These are phyloP conservation scores for Xanthoconium separans DNA, from an alignment of 1,284 basidiomycete species.

Conservation along the genomic window DNA sequence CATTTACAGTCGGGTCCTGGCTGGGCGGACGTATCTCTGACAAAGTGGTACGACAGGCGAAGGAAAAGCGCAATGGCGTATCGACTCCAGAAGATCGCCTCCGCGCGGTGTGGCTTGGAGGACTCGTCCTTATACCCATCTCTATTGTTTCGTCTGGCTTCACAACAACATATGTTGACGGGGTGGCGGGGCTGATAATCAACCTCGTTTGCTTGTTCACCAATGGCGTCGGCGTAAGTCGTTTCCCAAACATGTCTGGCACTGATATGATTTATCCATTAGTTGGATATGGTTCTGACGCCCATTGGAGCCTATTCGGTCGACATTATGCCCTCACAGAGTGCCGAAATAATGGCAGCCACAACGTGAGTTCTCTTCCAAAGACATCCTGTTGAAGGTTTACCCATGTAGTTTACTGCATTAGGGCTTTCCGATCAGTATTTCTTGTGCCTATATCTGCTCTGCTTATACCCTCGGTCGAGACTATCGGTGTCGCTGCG, in stretches of 20 bases:
- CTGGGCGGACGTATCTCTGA: constrained; percentile 56
- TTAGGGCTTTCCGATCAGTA: constrained; percentile 39
- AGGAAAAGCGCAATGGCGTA: constrained; percentile 45
- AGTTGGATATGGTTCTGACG: constrained; percentile 38
- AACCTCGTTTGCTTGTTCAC: constrained; percentile 45
- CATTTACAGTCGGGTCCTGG: constrained; percentile 47
- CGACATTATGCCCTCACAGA: constrained; percentile 51
- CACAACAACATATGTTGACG: constrained; percentile 36
- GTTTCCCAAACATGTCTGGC: too few species aligned
- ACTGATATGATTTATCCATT: background rate
- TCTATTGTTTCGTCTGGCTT: constrained; percentile 26
- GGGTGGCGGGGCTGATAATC: constrained; percentile 42
- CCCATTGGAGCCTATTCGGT: constrained; percentile 54
- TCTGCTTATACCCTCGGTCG: constrained; percentile 40
- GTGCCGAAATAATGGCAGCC: constrained; percentile 53
- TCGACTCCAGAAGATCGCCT: constrained; percentile 65
- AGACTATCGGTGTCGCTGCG: constrained; percentile 51
- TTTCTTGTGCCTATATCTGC: constrained; percentile 27
- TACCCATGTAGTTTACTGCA: constrained; percentile 13
- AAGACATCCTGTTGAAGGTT: background rate
- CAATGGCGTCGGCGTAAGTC: constrained; percentile 50
- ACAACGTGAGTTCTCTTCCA: constrained; percentile 31
- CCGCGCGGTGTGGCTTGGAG: constrained; percentile 46
- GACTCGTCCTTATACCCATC: constrained; percentile 40
- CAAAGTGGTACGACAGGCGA: constrained; percentile 44